phyloP scores from a whole-genome alignment of 345 rosid genomes.

The Gossypium herbaceum region DNA sequence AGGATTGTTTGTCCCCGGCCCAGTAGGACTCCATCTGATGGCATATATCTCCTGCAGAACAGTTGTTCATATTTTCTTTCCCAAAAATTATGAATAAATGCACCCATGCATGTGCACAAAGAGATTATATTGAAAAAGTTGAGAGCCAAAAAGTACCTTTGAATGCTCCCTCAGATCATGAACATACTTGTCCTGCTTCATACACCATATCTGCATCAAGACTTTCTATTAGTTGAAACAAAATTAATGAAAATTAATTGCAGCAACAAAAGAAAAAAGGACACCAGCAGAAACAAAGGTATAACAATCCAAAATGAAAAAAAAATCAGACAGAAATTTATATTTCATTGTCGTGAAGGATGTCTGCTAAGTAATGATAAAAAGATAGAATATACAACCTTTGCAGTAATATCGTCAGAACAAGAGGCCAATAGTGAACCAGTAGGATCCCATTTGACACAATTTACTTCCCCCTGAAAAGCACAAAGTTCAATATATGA shows the following conservation, averaged over 20 bases:
- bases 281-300: background rate
- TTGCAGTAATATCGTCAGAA: constrained; percentile 94
- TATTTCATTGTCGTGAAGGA: background rate
- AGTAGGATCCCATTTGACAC: constrained; percentile 99
- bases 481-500: constrained; percentile 20
- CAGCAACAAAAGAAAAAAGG: background rate
- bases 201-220: constrained; percentile 69
- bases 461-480: constrained; percentile 95
- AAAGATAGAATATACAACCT: constrained; percentile 45
- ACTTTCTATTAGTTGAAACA: constrained; percentile 9
- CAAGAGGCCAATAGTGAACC: constrained; percentile 91
- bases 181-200: constrained; percentile 68
- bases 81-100: background rate
- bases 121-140: background rate
- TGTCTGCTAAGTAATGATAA: constrained; percentile 60
- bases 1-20: constrained; percentile 86
- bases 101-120: background rate
- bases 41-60: constrained; percentile 79
- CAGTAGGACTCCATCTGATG: constrained; percentile 98
- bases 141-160: constrained; percentile 35
- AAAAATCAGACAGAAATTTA: background rate
- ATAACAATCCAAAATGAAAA: constrained; percentile 1
- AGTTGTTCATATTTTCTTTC: background rate
- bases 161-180: constrained; percentile 84
- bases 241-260: background rate